phyloP scores from a whole-genome alignment of 2,329 filamentous ascomycete species.

The Pseudogymnoascus sp. region DNA sequence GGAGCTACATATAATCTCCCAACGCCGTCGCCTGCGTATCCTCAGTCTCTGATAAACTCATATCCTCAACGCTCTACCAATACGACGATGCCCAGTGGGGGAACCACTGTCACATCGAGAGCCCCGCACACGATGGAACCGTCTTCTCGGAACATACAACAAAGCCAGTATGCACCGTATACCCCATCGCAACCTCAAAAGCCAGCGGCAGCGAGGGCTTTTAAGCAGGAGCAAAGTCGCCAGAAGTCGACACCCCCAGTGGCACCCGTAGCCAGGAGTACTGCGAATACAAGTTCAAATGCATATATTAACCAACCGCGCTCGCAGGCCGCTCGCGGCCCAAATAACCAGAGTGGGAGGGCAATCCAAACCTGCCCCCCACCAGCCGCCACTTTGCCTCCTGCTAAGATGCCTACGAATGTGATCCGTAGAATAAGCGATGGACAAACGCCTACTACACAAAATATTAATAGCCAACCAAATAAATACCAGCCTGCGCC shows the following conservation, averaged over 20 bases:
- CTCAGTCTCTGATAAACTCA: neutral
- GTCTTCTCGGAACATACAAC: neutral
- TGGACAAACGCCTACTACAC: neutral
- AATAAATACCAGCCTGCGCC: neutral
- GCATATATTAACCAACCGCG: neutral
- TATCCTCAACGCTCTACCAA: neutral
- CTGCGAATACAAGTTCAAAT: neutral
- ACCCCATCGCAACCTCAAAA: neutral
- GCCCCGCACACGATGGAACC: neutral
- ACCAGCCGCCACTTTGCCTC: neutral
- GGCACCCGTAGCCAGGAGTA: neutral
- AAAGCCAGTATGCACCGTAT: neutral
- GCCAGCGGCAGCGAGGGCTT: neutral
- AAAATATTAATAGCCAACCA: neutral
- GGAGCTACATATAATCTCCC: neutral
- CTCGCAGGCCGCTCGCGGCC: neutral
- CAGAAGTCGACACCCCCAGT: neutral
- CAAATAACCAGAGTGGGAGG: neutral
- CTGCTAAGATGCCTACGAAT: neutral
- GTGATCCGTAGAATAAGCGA: neutral
- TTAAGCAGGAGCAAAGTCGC: neutral
- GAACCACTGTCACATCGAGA: neutral
- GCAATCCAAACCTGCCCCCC: neutral
- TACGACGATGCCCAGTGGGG: neutral
- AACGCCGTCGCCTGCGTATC: conserved; percentile 4